Base-by-base conservation (phyloP, 2,329 filamentous ascomycete species). In the Aspergillus alliaceus region DNA sequence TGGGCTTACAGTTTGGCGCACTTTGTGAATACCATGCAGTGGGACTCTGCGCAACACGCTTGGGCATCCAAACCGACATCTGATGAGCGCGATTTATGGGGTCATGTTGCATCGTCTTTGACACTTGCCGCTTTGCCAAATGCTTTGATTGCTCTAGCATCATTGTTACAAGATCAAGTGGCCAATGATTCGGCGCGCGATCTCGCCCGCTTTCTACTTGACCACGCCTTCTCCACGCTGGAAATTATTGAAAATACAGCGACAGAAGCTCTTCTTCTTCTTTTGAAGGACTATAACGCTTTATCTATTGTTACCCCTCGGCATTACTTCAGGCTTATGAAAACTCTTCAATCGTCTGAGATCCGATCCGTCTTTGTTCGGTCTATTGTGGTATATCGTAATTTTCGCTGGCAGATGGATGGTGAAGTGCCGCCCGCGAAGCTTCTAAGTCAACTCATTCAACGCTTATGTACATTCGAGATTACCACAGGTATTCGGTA, bases 331-430 rank as follows among this genome's bases (percentile, higher is more conserved):
- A 29, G 57, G 15, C 65, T 69, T 22, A 70, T 77, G 20, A 54
- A 58, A 9, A 70, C 66, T 7, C 62, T 74, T 32, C 65, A 68
- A 29, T 59, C 51, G n/a, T 66, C 72, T 15, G 59, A 66, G 6
- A 54, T 62, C 20, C 64, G 72, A 32, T 59, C 66, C 6, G 67
- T 61, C 6, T 69, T 68, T 47, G 62, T 67, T 12, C 64, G 68
- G 31, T 65, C 72, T 12, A 65, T 77, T 34, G 54, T 77, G 27
- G 54, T 79, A 29, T 80, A 79, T 58, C 74, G 74, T 27, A 72
- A 76, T 53, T 69, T 76, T 50, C 75, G 77, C 32, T 70, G 64
- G 61, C 66, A 69, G 9, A 64, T 73, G 54, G 65, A 62, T 9
- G 40, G 61, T n/a, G 53, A 54, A 22, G 59, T 47, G 5, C 69